Percentiles rank a stretch among this genome's conserved stretches.
Conservation (phyloP, 1,284 basidiomycete species). For the Leucoagaricus sp. region DNA sequence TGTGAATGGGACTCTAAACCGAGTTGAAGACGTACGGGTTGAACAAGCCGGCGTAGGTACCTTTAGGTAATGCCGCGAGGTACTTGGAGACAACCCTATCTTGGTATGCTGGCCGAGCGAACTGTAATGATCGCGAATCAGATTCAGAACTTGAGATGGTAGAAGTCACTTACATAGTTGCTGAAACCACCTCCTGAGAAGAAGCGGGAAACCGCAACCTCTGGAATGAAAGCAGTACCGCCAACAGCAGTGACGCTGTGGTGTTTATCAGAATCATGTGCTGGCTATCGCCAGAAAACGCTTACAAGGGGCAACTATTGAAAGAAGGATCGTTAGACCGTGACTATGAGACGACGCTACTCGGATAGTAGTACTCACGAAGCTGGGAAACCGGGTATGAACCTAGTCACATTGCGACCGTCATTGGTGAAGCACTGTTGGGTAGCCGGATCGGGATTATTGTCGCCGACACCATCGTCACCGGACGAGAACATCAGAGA, state of each 20-base stretch:
- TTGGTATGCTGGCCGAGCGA: slow-evolving; percentile 55
- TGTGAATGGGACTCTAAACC: not conserved
- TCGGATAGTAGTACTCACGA: slow-evolving; percentile 22
- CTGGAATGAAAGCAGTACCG: slow-evolving; percentile 55
- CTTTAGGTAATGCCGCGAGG: slow-evolving; percentile 45
- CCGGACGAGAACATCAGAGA: slow-evolving; percentile 54
- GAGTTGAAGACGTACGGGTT: slow-evolving; percentile 36
- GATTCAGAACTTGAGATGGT: not conserved
- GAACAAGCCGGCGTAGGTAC: slow-evolving; percentile 52
- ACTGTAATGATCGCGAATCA: slow-evolving; percentile 32
- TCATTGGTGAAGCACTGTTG: slow-evolving; percentile 41
- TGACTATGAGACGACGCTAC: not conserved
- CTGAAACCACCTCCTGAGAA: slow-evolving; percentile 68
- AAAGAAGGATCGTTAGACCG: too few species aligned
- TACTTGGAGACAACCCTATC: slow-evolving; percentile 40
- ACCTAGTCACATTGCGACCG: slow-evolving; percentile 50
- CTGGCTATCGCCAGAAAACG: not conserved
- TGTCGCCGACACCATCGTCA: slow-evolving; percentile 50
- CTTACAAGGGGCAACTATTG: slow-evolving; percentile 26
- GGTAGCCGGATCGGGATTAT: slow-evolving; percentile 41
- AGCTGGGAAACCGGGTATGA: slow-evolving; percentile 65
- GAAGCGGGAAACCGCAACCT: slow-evolving; percentile 44
- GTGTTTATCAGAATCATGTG: not conserved
- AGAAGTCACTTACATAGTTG: slow-evolving; percentile 42
- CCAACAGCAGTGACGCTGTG: slow-evolving; percentile 60